Base-by-base conservation (phyloP, 1,284 basidiomycete species). In the Marasmius fiardii region DNA sequence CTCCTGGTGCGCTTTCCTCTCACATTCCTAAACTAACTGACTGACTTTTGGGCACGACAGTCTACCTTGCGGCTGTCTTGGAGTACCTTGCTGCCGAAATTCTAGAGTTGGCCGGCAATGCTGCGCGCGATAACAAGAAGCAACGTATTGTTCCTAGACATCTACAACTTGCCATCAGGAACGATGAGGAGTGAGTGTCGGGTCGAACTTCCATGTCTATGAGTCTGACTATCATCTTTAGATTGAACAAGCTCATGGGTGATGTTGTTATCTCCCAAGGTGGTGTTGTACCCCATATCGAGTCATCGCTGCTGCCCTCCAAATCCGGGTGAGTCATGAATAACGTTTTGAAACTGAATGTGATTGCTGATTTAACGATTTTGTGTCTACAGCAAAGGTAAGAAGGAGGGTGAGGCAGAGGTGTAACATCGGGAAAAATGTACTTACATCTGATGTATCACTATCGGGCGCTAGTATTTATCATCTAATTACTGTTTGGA, bases 221-320 rank as follows among this genome's bases (percentile, higher is more conserved):
- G 33, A 41, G 53, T 16, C 16, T 52, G n/a, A 18, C 43, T 34
- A 52, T 53, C 12, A 16, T 56, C 35, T 35, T 43, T 58, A 81
- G 80, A 64, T 71, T 88, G 65, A 85, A 86, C 71, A 82, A 80
- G 66, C 78, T 92, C 35, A 80, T 94, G 60, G 91, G 90, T 37
- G 78, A 85, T 64, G 92, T 93, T 62, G 85, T 91, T 72, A 93
- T 94, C 78, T 92, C 89, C n/a, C 90, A 95, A 68, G 92, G 92
- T 76, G 92, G 92, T 81, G 92, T 93, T 63, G 83, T 94, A 52
- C 92, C 92, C 59, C 72, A 67, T 51, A 77, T 78, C 64, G 63
- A 69, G 31, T 62, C 67, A 3, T 65, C 68, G 58, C 70, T 78
- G n/a, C 62, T 78, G 26, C 76, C 76, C 21, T 72, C 67, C 67